Evolutionary conservation across 192 early-diverging fungal genomes (phyloP).

Genomic region (Coemansia sp.): DNA sequence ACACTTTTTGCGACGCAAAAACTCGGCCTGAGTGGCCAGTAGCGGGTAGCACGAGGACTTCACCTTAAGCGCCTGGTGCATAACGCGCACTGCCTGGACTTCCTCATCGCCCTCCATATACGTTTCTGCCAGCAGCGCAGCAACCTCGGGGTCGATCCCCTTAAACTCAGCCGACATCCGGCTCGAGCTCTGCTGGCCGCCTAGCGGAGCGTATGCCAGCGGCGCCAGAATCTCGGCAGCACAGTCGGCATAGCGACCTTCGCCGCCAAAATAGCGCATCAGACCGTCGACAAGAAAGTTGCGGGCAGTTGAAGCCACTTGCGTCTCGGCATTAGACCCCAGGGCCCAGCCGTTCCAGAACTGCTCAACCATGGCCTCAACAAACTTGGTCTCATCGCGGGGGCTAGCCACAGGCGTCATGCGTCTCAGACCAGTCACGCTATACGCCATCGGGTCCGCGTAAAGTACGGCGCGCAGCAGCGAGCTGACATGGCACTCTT

Average conservation of each 20-base stretch:
- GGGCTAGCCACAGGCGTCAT: slow-evolving; percentile 80
- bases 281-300: slow-evolving; percentile 90
- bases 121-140: slow-evolving; percentile 76
- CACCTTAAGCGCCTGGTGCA: slow-evolving; percentile 80
- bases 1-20: slow-evolving; percentile 73
- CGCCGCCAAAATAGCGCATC: slow-evolving; percentile 85
- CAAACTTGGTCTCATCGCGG: slow-evolving; percentile 71
- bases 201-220: slow-evolving; percentile 44
- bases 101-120: slow-evolving; percentile 87
- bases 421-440: slow-evolving; percentile 85
- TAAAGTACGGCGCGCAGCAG: slow-evolving; percentile 89
- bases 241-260: slow-evolving; percentile 70
- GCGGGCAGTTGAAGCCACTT: slow-evolving; percentile 84
- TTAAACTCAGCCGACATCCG: slow-evolving; percentile 35
- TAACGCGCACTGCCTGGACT: slow-evolving; percentile 84
- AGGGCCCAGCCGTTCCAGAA: slow-evolving; percentile 95
- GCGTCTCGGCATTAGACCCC: slow-evolving; percentile 90
- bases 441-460: slow-evolving; percentile 81
- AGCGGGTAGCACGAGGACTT: slow-evolving; percentile 76
- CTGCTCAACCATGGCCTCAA: slow-evolving; percentile 77
- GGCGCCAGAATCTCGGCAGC: slow-evolving; percentile 82
- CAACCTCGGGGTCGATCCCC: slow-evolving; percentile 81
- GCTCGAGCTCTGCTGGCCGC: slow-evolving; percentile 15
- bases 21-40: slow-evolving; percentile 88
- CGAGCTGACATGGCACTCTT: slow-evolving; percentile 84